Evolutionary conservation across 108 stramenopile species (phyloP).

Genomic region (Conticribra guillardii): DNA sequence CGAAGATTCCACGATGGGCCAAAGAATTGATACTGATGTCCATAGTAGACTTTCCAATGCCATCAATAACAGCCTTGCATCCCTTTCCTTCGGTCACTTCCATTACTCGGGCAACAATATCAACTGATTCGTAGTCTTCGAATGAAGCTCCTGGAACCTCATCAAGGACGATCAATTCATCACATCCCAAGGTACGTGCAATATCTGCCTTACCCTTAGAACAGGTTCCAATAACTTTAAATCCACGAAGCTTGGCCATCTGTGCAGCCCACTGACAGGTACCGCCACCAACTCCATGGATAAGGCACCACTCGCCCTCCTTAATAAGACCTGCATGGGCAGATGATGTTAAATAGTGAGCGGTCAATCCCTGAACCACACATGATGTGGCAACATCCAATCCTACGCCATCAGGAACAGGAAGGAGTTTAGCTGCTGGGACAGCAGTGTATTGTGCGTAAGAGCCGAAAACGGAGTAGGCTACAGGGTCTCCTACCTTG

Average conservation of each 20-base stretch:
- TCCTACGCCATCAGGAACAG: constrained; percentile 65
- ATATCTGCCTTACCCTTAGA: constrained; percentile 58
- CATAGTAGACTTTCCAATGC: constrained; percentile 65
- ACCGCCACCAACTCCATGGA: constrained; percentile 66
- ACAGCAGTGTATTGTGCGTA: constrained; percentile 70
- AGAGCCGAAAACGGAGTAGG: constrained; percentile 58
- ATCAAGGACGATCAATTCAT: constrained; percentile 68
- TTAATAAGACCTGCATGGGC: constrained; percentile 55
- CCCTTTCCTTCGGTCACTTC: constrained; percentile 64
- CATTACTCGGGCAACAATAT: constrained; percentile 60
- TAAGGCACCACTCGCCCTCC: constrained; percentile 62
- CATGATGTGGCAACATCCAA: constrained; percentile 55
- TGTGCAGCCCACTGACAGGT: constrained; percentile 75
- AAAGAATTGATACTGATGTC: constrained; percentile 63
- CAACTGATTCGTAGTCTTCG: constrained; percentile 63
- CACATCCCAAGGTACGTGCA: constrained; percentile 45
- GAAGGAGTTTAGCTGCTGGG: constrained; percentile 48
- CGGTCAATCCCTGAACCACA: constrained; percentile 69
- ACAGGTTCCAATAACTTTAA: constrained; percentile 64
- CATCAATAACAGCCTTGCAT: constrained; percentile 67
- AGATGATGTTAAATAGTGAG: constrained; percentile 57
- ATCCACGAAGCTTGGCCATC: constrained; percentile 66
- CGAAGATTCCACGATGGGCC: constrained; percentile 61
- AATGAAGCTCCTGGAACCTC: constrained; percentile 56
- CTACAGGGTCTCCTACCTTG: constrained; percentile 58